phyloP scores from a whole-genome alignment of 192 early-diverging fungal genomes.

The Mortierella alpina region DNA sequence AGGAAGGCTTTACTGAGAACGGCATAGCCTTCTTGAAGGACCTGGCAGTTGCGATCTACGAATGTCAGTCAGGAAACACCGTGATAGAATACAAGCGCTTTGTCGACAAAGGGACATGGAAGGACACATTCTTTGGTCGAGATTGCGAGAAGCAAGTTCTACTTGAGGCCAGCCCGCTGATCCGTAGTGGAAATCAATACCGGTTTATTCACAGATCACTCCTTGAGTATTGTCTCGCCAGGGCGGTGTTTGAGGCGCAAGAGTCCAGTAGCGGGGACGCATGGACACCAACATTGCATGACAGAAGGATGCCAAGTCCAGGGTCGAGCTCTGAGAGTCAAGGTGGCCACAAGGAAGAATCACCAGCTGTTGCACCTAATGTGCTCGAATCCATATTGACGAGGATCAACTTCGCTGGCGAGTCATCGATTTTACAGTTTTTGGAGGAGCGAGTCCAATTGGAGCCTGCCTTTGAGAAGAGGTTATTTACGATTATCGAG shows the following conservation, averaged over 20 bases:
- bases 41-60: slow-evolving; percentile 16
- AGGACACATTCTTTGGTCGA: slow-evolving; percentile 4
- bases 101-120: slow-evolving; percentile 2
- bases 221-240: slow-evolving; percentile 7
- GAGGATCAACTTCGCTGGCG: slow-evolving; percentile 6
- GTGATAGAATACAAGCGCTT: slow-evolving; percentile 4
- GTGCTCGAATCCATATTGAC: slow-evolving; percentile 8
- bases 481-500: background rate
- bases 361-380: background rate
- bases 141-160: slow-evolving; percentile 7
- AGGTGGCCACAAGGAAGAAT: background rate
- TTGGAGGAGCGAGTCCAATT: slow-evolving; percentile 10
- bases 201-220: slow-evolving; percentile 11
- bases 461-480: slow-evolving; percentile 3
- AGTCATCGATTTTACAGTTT: slow-evolving; percentile 13
- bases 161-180: slow-evolving; percentile 4
- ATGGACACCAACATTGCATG: background rate
- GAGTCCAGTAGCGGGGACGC: background rate
- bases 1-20: slow-evolving; percentile 14
- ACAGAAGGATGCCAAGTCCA: background rate
- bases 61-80: slow-evolving; percentile 14
- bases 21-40: slow-evolving; percentile 18
- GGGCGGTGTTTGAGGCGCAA: slow-evolving; percentile 2
- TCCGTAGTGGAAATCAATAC: slow-evolving; percentile 4
- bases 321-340: slow-evolving; percentile 7